These are phyloP conservation scores for Lithohypha guttulata DNA, from an alignment of 2,329 filamentous ascomycete genomes.

Conservation along the genomic window DNA sequence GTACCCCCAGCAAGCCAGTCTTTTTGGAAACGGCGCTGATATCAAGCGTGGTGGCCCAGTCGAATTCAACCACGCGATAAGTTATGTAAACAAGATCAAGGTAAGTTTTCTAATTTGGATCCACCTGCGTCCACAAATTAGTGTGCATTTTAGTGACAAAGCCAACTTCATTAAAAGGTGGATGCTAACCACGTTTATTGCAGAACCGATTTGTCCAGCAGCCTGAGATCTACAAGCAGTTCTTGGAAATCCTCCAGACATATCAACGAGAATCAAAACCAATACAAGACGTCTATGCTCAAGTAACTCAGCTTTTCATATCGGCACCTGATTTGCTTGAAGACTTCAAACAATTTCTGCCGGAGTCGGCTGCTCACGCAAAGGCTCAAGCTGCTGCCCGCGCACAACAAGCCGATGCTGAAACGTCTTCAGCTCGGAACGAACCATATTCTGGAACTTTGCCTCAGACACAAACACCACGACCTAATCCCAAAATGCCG, in stretches of 20 bases:
- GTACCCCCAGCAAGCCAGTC: constrained; percentile 36
- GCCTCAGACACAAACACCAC: constrained; percentile 41
- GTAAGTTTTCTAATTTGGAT: constrained; percentile 47
- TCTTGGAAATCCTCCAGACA: constrained; percentile 93
- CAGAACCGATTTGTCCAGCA: constrained; percentile 94
- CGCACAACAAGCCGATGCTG: constrained; percentile 52
- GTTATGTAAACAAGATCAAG: constrained; percentile 99
- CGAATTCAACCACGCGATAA: constrained; percentile 98
- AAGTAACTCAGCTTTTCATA: constrained; percentile 89
- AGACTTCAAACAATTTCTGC: constrained; percentile 97
- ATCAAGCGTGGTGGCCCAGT: constrained; percentile 85
- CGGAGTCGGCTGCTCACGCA: constrained; percentile 68
- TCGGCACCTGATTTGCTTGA: constrained; percentile 88
- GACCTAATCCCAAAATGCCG: constrained; percentile 59
- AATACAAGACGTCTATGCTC: constrained; percentile 94
- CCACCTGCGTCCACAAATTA: background rate
- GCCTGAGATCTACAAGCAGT: constrained; percentile 98
- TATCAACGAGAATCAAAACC: constrained; percentile 97
- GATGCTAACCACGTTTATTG: background rate
- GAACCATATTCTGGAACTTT: constrained; percentile 38
- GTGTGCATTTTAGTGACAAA: no score
- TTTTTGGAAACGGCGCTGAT: constrained; percentile 41
- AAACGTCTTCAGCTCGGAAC: constrained; percentile 53
- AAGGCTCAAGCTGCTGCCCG: constrained; percentile 49
- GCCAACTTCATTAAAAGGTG: no score